Evolutionary conservation across 1,139 yeast species (phyloP), one percentile per base, ranked within the genome.

Genomic region (Yamadazyma atlantica): DNA sequence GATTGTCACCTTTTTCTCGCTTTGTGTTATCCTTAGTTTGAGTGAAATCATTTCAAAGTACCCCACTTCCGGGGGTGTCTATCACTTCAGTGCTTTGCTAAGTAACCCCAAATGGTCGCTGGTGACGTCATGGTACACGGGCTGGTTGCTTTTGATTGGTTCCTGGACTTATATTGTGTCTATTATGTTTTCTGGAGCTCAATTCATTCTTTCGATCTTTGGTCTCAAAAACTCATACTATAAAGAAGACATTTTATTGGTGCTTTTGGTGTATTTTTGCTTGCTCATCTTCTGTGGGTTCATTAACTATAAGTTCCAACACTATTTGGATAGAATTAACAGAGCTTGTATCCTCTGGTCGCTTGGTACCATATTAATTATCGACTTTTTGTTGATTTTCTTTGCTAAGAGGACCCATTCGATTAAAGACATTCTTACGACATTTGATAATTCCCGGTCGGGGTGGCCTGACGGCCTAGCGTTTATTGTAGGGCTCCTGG

Each of bases 91-190:
- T 51, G 85, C 87, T 6, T 75, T 84, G 41, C 60, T 85, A 32
- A 80, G 88, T 26, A 75, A 74, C 39, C 76, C 76, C 4, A 66
- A 66, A 36, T 76, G 78, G 43, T 73, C 85, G 5, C 57, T 73
- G 33, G 56, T 75, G 3, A 65, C 80, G 38, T 80, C 87, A 4
- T 84, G 90, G 89, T 77, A 75, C 51, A 82, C 87, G 0, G 92
- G 92, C 0, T 85, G 90, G 85, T 73, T 80, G 44, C 62, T 83
- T 37, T 64, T 84, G 19, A 70, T 85, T 18, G 92, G 94, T 0
- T 83, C 82, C 50, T 80, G 89, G 85, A 75, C 87, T 2, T 83
- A 82, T 74, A 79, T 85, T 39, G 78, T 82, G 5, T 79, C 87
- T 44, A 80, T 82, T 40, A 72, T 85, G 39, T 85, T 81, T 60